Base-by-base conservation (phyloP, 2,329 filamentous ascomycete species). In the Xylariaceae sp. region DNA sequence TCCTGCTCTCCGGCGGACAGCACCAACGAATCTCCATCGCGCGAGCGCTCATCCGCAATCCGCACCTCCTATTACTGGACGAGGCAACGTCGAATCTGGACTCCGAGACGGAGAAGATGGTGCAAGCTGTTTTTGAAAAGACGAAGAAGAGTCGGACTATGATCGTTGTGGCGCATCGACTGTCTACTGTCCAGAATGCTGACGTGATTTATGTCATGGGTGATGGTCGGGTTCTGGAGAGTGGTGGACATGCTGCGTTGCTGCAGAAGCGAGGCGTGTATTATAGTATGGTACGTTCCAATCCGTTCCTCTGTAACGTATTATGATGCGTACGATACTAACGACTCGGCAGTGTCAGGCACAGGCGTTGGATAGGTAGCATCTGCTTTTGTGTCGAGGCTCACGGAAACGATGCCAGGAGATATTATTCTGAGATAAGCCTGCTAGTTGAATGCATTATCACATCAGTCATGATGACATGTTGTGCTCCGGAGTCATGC, bases 141-240 rank as follows among this genome's bases (percentile, higher is more conserved):
- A 85, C 83, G 0, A 80, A 79, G 13, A 80, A 82, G 67, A 81
- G 80, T 13, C 74, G 82, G 6, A 85, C 89, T 1, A 89, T 89
- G 61, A 78, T 93, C 5, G 88, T 88, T 1, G 88, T 93, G 9
- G 89, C 90, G 1, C 90, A 93, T 71, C 79, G 89, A 17, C 76
- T 92, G 54, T 86, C 87, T 0, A 93, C 88, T 8, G 85, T 92
- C 30, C 88, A 89, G 70, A 87, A 92, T 66, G 88, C 89, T 1
- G 86, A 93, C 70, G 74, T 86, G 11, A 92, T 92, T 53, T 90
- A 89, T 67, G 88, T 93, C 0, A 82, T 94, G 51, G 88, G 88
- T 5, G 81, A 86, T 56, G 84, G 86, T 3, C 80, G 77, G 64
- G 74, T 84, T 56, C 68, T 84, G 17, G 82, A 84, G 70, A 74